Percentiles rank a stretch among this genome's conserved stretches.
Conservation (phyloP, 2,329 filamentous ascomycete species). For the Teratosphaeria nubilosa region DNA sequence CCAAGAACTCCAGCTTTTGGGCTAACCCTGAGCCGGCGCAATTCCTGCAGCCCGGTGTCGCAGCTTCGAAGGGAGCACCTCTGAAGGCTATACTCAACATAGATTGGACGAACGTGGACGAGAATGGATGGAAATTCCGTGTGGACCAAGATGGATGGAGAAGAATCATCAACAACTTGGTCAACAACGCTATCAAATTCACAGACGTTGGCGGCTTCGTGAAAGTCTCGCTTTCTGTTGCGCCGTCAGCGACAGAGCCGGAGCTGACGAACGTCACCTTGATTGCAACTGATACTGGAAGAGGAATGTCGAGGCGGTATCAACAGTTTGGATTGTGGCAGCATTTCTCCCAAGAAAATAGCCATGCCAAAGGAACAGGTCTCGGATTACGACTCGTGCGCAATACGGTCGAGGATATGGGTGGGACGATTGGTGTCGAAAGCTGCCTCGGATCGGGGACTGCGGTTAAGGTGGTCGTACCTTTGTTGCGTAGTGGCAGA, state of each 20-base stretch:
- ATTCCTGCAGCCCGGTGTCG: background rate
- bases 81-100: background rate
- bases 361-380: constrained; percentile 49
- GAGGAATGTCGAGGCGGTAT: constrained; percentile 54
- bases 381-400: constrained; percentile 56
- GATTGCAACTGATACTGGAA: constrained; percentile 51
- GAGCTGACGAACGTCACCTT: constrained; percentile 9
- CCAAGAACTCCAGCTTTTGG: background rate
- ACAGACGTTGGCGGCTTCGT: constrained; percentile 32
- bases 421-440: constrained; percentile 48
- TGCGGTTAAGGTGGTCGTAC: constrained; percentile 10
- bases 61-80: background rate
- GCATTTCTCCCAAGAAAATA: constrained; percentile 54
- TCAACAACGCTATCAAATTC: constrained; percentile 40
- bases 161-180: constrained; percentile 38
- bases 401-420: constrained; percentile 49
- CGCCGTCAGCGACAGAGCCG: constrained; percentile 8
- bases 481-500: background rate
- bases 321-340: constrained; percentile 49
- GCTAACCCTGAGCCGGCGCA: background rate
- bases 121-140: background rate
- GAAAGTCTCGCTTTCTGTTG: constrained; percentile 24
- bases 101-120: background rate
- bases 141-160: background rate
- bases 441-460: constrained; percentile 35